phyloP scores from a whole-genome alignment of 257 asterid species.

The Nicotiana paniculata region DNA sequence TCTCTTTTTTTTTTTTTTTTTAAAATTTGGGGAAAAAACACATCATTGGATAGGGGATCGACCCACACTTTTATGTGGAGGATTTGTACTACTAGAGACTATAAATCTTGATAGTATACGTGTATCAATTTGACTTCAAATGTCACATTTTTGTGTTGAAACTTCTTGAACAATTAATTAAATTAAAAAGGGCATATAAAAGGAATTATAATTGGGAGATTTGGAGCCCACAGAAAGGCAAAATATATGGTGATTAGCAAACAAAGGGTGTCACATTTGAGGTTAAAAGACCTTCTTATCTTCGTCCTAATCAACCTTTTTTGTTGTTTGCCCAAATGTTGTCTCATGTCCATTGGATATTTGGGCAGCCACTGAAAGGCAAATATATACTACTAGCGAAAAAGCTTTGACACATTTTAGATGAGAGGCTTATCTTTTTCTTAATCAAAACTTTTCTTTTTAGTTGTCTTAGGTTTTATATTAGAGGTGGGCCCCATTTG shows the following conservation, averaged over 20 bases:
- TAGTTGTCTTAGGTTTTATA: not conserved
- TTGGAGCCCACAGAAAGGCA: not conserved
- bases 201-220: not conserved
- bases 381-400: not conserved
- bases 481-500: constrained; percentile 24
- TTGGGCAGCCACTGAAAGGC: not conserved
- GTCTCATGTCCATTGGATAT: not conserved
- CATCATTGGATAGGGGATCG: no score
- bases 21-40: no score
- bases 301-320: constrained; percentile 17
- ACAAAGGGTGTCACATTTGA: constrained; percentile 13
- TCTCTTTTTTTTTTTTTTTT: no score
- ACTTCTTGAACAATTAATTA: not conserved
- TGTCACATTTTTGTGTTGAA: not conserved
- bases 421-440: not conserved
- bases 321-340: constrained; percentile 2
- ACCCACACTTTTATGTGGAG: no score
- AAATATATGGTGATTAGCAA: not conserved
- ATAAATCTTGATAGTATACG: no score
- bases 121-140: no score
- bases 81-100: no score
- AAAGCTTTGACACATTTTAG: not conserved
- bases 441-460: not conserved
- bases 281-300: constrained; percentile 11
- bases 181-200: not conserved